phyloP scores from a whole-genome alignment of 2,329 filamentous ascomycete species.

The Monilinia laxa region DNA sequence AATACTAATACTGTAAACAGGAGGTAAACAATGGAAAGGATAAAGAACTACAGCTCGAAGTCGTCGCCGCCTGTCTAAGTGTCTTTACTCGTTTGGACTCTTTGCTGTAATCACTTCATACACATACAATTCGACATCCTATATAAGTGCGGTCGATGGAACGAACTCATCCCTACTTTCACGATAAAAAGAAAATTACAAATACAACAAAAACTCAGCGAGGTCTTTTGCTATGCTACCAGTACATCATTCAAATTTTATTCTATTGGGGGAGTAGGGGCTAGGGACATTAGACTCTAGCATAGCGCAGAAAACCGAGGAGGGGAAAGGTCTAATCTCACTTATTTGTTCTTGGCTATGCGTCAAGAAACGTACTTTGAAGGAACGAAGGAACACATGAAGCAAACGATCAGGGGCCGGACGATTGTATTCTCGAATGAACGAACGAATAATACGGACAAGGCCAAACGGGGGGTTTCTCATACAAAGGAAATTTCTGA shows the following conservation, averaged over 20 bases:
- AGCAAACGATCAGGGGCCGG: not conserved
- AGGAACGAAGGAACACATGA: not conserved
- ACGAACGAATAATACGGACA: no score
- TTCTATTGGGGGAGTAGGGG: conserved; percentile 3
- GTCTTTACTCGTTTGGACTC: conserved; percentile 98
- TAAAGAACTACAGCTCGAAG: conserved; percentile 92
- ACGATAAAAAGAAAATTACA: conserved; percentile 6
- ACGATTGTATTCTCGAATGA: not conserved
- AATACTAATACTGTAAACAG: conserved; percentile 39
- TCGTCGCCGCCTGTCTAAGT: conserved; percentile 91
- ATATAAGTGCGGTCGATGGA: not conserved
- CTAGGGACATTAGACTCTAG: conserved; percentile 4
- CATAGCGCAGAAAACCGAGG: not conserved
- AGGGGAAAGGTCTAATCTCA: conserved; percentile 10
- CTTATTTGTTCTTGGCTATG: not conserved
- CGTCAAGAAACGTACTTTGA: not conserved
- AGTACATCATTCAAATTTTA: conserved; percentile 16
- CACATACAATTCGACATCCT: not conserved
- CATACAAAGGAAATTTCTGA: not conserved
- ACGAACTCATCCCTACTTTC: conserved; percentile 6
- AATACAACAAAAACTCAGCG: conserved; percentile 1
- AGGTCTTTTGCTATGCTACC: conserved; percentile 14
- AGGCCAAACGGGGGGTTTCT: no score
- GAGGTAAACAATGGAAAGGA: conserved; percentile 86
- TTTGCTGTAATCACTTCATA: conserved; percentile 59